Evolutionary conservation across 768 basidiomycete species (phyloP), one percentile per base, ranked within the genome.

Genomic region (Saitozyma sp.): DNA sequence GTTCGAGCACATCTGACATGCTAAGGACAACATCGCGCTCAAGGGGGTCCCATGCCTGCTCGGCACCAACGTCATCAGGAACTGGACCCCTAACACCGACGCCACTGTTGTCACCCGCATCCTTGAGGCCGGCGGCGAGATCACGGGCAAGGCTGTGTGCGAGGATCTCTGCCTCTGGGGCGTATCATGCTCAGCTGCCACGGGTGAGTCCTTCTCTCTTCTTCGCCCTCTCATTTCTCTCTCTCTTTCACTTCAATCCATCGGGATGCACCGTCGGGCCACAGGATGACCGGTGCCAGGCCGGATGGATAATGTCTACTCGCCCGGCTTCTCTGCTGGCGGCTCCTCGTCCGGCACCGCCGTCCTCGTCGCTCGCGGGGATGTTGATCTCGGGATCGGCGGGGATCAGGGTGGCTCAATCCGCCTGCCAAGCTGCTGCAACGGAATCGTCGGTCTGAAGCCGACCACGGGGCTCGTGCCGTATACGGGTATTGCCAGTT

Each of bases 381-480:
- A 78, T 17, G 81, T 79, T 16, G 82, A 83, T 52, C 69, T 83
- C 68, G 83, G 76, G 9, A 79, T 84, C 40, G 83, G 83, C 0
- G 83, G 81, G 16, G 82, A 83, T 61, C 83, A 84, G 66, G 83
- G 83, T 20, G 83, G 83, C 3, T 81, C 79, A 13, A 83, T 84
- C 41, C 80, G 83, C n/a, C 67, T 75, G 10, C 82, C 83, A 13
- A 70, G 80, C 6, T 42, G 59, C 0, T 17, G 80, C 55, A 80
- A 80, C 57, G 83, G 83, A 0, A 74, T 83, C 37, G 82, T 83
- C 14, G 83, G 82, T 0, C 62, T 83, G 58, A 83, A 82, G 63
- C 77, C 80, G 1, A 77, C 81, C 0, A 82, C 78, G 53, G 83
- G 83, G 8, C 76, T 84, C 11, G 81, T 83, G 0, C 83, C 83